Percentiles rank a stretch among this genome's conserved stretches.
phyloP scores from a whole-genome alignment of 495 filamentous ascomycete species.

The Pyrenopolyporus hunteri region DNA sequence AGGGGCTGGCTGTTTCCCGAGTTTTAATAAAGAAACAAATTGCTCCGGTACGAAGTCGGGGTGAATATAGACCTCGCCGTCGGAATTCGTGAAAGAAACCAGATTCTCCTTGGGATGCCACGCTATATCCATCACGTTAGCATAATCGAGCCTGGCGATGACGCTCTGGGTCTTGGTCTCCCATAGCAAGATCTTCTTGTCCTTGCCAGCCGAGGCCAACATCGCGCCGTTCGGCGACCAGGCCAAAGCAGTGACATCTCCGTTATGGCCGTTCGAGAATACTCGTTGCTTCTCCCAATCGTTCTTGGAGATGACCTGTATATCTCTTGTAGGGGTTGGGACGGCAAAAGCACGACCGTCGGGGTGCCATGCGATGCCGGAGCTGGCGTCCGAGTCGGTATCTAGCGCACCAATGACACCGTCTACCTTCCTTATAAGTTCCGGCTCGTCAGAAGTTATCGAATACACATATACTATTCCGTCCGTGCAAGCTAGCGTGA shows the following conservation, averaged over 20 bases:
- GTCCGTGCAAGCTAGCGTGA: constrained; percentile 85
- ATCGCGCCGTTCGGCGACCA: constrained; percentile 96
- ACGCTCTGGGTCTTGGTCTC: constrained; percentile 85
- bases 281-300: constrained; percentile 84
- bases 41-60: constrained; percentile 76
- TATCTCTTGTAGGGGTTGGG: constrained; percentile 81
- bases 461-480: constrained; percentile 90
- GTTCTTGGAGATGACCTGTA: constrained; percentile 81
- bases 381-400: constrained; percentile 75
- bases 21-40: constrained; percentile 62
- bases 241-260: constrained; percentile 82
- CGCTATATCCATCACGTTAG: constrained; percentile 78
- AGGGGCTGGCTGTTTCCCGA: constrained; percentile 73
- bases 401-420: constrained; percentile 82
- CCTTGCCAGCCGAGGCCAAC: constrained; percentile 79
- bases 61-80: constrained; percentile 90
- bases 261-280: constrained; percentile 79
- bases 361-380: constrained; percentile 86
- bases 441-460: constrained; percentile 76
- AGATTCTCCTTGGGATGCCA: constrained; percentile 94
- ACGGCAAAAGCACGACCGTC: constrained; percentile 91
- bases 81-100: constrained; percentile 85
- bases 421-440: constrained; percentile 81
- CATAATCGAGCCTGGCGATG: constrained; percentile 72
- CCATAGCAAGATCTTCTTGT: constrained; percentile 86